A percentile compares a stretch with the other conserved stretches of the same genome.
Conservation (phyloP, 1,284 basidiomycete species). For the Ceratobasidium sp. region DNA sequence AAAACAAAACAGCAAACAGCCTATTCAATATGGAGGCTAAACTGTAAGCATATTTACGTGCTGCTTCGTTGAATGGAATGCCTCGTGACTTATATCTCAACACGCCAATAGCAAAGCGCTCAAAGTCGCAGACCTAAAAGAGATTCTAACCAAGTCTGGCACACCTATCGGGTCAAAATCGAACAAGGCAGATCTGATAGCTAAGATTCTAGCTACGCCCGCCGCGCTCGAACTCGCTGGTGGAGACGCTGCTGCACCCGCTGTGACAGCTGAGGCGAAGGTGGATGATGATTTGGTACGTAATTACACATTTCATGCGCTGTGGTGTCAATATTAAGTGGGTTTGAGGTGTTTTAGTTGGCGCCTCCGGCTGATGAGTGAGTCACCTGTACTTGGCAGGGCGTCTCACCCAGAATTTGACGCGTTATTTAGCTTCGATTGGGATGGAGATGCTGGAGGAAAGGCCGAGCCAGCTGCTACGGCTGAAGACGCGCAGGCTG, state of each 20-base stretch:
- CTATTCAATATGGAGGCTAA: too few species aligned
- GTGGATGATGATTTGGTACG: constrained; percentile 48
- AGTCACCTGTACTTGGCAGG: not conserved
- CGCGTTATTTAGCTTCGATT: constrained; percentile 39
- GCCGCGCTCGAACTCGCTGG: constrained; percentile 64
- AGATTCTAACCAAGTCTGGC: constrained; percentile 65
- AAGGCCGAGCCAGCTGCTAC: not conserved
- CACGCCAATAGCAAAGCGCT: constrained; percentile 61
- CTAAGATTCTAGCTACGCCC: constrained; percentile 66
- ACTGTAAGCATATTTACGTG: too few species aligned
- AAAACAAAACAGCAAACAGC: too few species aligned
- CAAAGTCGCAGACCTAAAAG: constrained; percentile 76
- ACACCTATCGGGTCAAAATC: constrained; percentile 64
- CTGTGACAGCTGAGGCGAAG: not conserved
- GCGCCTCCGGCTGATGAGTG: constrained; percentile 35
- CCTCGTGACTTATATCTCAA: not conserved
- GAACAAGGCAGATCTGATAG: constrained; percentile 73
- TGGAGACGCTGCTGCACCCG: constrained; percentile 49
- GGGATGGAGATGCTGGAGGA: constrained; percentile 17
- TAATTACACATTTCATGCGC: not conserved
- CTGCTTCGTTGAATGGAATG: too few species aligned
- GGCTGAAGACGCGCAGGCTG: not conserved
- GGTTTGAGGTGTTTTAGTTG: constrained; percentile 47
- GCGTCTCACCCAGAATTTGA: not conserved
- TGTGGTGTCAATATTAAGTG: constrained; percentile 55